phyloP scores from a whole-genome alignment of 805 yeast species.

The Candida gorgasii region DNA sequence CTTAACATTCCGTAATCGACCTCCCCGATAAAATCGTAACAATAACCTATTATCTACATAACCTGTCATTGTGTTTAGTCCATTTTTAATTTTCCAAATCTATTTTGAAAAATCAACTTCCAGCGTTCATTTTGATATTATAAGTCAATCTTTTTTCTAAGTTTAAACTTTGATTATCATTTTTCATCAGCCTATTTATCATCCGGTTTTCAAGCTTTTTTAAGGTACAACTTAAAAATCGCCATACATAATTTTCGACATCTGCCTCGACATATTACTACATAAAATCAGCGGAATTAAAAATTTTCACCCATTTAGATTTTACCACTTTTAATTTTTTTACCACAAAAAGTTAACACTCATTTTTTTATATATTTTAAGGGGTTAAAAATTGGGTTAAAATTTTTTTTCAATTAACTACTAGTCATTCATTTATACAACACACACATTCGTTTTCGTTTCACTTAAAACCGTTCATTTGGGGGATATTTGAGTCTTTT shows the following conservation, averaged over 20 bases:
- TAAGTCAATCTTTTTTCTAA: no score
- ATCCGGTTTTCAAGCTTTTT: background rate
- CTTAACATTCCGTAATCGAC: slow-evolving; percentile 4
- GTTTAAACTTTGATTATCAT: no score
- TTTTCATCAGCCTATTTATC: no score
- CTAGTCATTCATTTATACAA: background rate
- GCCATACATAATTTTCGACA: slow-evolving; percentile 5
- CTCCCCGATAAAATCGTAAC: background rate
- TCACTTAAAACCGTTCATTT: background rate
- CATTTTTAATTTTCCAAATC: no score
- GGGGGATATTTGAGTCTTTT: no score
- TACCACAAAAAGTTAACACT: background rate
- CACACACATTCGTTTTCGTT: background rate
- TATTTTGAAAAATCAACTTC: no score
- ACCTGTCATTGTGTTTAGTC: background rate
- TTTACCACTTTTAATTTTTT: background rate
- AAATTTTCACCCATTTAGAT: slow-evolving; percentile 7
- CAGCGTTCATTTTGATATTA: no score
- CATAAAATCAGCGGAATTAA: slow-evolving; percentile 2
- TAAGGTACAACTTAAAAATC: background rate
- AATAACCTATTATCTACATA: slow-evolving; percentile 5
- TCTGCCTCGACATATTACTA: background rate
- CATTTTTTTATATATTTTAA: background rate
- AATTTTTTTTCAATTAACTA: background rate
- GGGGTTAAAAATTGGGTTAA: background rate